Evolutionary conservation across 2,329 filamentous ascomycete species (phyloP).

Genomic region (Onygena corvina): DNA sequence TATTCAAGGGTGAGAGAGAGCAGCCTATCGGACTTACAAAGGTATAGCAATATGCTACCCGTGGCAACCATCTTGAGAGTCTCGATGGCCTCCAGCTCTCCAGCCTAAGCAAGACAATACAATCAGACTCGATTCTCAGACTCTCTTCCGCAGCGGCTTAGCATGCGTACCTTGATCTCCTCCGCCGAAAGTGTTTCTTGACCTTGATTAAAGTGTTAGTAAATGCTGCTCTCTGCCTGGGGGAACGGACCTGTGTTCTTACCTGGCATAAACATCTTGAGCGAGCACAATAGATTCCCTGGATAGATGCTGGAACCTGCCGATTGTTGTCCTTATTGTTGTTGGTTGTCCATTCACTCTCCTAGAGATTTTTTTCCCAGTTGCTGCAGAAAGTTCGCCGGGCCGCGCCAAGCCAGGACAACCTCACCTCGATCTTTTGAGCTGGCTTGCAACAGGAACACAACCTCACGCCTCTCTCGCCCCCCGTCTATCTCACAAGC

Average conservation of each 20-base stretch:
- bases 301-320: not conserved
- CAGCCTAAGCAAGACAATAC: conserved; percentile 24
- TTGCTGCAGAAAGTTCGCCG: not conserved
- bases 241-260: not conserved
- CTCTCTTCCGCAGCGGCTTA: conserved; percentile 8
- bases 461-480: not conserved
- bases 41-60: conserved; percentile 47
- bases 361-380: not conserved
- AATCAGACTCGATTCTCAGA: not conserved
- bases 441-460: not conserved
- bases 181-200: conserved; percentile 37
- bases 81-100: conserved; percentile 42
- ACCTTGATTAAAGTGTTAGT: conserved; percentile 19
- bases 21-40: conserved; percentile 46
- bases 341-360: not conserved
- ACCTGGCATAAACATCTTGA: conserved; percentile 19
- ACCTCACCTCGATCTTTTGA: not conserved
- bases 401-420: not conserved
- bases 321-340: not conserved
- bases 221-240: not conserved
- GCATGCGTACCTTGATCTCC: conserved; percentile 31
- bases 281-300: not conserved
- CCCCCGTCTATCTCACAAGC: not conserved
- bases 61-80: conserved; percentile 45
- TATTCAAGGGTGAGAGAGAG: not conserved